Percentiles rank a stretch among this genome's conserved stretches.
phyloP scores from a whole-genome alignment of 768 basidiomycete genomes.

The Tubosaeta sp. region DNA sequence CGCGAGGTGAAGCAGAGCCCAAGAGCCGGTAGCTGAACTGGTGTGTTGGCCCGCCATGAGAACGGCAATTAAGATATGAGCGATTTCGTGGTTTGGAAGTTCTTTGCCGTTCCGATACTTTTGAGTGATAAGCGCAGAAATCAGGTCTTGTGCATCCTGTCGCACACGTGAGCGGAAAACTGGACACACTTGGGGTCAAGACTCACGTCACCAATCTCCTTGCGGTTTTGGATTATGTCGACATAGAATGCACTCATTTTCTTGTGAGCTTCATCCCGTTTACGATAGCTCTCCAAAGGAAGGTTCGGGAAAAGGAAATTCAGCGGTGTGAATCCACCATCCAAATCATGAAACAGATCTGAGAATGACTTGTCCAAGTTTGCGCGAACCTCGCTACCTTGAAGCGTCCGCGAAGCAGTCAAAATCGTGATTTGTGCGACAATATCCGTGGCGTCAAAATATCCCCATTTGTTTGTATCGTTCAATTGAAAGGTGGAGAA shows the following conservation, averaged over 20 bases:
- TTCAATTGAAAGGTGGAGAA: constrained; percentile 62
- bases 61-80: constrained; percentile 97
- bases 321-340: constrained; percentile 93
- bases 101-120: constrained; percentile 76
- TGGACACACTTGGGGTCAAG: background rate
- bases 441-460: constrained; percentile 66
- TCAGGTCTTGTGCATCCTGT: constrained; percentile 86
- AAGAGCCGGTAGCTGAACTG: constrained; percentile 86
- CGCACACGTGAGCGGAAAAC: constrained; percentile 1
- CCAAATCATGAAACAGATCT: constrained; percentile 78
- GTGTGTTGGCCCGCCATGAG: constrained; percentile 99
- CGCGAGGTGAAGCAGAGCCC: constrained; percentile 87
- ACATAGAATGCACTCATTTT: constrained; percentile 95
- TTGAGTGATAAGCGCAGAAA: constrained; percentile 79
- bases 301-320: constrained; percentile 95
- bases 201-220: constrained; percentile 43
- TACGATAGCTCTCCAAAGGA: constrained; percentile 86
- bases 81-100: constrained; percentile 86
- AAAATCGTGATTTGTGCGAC: constrained; percentile 90
- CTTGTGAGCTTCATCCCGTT: constrained; percentile 83
- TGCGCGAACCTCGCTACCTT: constrained; percentile 85
- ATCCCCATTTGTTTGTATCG: constrained; percentile 72
- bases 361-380: constrained; percentile 82
- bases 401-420: constrained; percentile 90
- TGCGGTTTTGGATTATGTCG: constrained; percentile 75